Base-by-base conservation (phyloP, 331 rosid genomes). In the Malus hybrid region DNA sequence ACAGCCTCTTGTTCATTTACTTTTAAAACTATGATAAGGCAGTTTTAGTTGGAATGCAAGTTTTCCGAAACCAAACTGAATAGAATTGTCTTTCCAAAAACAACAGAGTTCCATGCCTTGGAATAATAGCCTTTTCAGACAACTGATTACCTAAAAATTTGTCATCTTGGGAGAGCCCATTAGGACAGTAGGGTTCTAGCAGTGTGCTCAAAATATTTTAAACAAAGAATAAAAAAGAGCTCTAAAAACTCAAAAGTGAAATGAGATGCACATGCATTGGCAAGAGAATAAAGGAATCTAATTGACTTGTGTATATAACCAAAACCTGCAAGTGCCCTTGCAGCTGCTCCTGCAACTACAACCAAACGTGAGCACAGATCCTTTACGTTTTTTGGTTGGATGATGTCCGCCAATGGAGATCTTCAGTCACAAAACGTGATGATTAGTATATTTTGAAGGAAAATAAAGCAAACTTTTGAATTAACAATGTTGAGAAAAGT, bases 351-450 rank as follows among this genome's bases (percentile, higher is more conserved):
- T 2, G 94, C 89, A 80, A 87, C 87, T 79, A 80, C 84, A 73
- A 91, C 93, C 76, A 86, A 79, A 71, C 80, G 84, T 58, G 94
- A 84, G 80, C 97, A 91, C 63, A 91, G 86, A 83, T 86, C 82
- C 79, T 77, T 89, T 86, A 88, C 88, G 55, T 86, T 85, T 81
- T 82, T 87, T 74, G 76, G 73, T 79, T 77, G 90, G 88, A 91
- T 83, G 79, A 84, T 87, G 80, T 85, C 83, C n/a, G 86, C 86
- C 88, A 89, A 71, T 70, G 85, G 79, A 65, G 96, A 91, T 88
- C 97, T 91, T 75, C 90, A 79, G 82, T 58, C 85, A 84, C 62
- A 57, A 83, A 75, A 63, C 66, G 28, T 58, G 75, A 70, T 28
- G 70, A 30, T 62, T 52, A 52, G 20, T 16, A 52, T 74, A 52